Conservation (phyloP, 441 rosid genomes). For the Erodium chrysanthum region DNA sequence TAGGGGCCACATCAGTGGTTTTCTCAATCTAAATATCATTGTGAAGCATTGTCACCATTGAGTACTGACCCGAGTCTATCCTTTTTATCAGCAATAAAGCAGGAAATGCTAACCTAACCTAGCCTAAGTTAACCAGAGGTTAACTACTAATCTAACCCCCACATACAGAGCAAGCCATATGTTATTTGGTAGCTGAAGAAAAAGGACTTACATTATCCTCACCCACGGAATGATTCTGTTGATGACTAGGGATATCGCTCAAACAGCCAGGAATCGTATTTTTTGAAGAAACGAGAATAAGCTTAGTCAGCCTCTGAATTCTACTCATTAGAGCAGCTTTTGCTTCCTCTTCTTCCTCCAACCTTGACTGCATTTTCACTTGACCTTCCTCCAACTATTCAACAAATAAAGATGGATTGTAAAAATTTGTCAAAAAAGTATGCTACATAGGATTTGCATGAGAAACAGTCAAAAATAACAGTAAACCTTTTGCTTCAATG, state of each 20-base stretch:
- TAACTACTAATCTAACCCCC: too few species aligned
- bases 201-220: constrained; percentile 61
- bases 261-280: constrained; percentile 62
- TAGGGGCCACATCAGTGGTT: neutral
- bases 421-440: neutral
- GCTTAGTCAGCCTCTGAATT: constrained; percentile 94
- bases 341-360: constrained; percentile 99
- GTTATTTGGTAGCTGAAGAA: neutral
- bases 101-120: too few species aligned
- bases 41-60: neutral
- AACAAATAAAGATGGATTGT: constrained; percentile 14
- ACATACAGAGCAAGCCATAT: neutral
- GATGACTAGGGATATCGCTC: constrained; percentile 57
- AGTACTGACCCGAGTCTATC: neutral
- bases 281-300: constrained; percentile 93
- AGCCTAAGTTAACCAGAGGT: too few species aligned
- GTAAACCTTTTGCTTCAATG: constrained; percentile 75
- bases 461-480: constrained; percentile 1
- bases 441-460: neutral
- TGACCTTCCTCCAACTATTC: constrained; percentile 94
- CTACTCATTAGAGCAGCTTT: constrained; percentile 99
- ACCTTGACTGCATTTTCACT: constrained; percentile 96
- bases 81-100: too few species aligned
- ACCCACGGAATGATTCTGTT: constrained; percentile 50
- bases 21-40: neutral